Conservation (phyloP, 495 filamentous ascomycete species). For the Daldinia childiae region DNA sequence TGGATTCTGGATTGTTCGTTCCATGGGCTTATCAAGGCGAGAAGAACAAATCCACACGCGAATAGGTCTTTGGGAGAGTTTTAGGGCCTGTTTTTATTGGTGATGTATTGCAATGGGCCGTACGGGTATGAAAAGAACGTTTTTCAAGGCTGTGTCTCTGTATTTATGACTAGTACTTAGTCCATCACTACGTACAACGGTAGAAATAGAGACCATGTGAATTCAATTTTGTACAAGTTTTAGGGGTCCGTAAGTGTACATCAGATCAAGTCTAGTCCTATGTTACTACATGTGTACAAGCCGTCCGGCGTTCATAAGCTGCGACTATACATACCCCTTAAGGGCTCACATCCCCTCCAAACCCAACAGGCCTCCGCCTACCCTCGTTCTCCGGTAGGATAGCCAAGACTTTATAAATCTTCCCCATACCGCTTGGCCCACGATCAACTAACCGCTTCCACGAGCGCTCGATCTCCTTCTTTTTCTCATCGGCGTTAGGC, state of each 20-base stretch:
- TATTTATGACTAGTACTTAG: background rate
- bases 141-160: background rate
- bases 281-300: slow-evolving; percentile 1
- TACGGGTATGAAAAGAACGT: slow-evolving; percentile 17
- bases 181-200: background rate
- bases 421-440: slow-evolving; percentile 85
- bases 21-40: background rate
- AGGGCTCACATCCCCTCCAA: slow-evolving; percentile 76
- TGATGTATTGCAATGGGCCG: slow-evolving; percentile 15
- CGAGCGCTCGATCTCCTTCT: slow-evolving; percentile 70
- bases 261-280: background rate
- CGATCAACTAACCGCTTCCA: slow-evolving; percentile 84
- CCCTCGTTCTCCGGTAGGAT: slow-evolving; percentile 85
- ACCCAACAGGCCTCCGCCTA: slow-evolving; percentile 81
- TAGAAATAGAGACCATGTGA: background rate
- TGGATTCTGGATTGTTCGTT: slow-evolving; percentile 33
- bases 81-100: slow-evolving; percentile 8
- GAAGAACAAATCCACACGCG: slow-evolving; percentile 9
- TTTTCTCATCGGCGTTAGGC: slow-evolving; percentile 57
- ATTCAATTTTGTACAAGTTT: slow-evolving; percentile 8
- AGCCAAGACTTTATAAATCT: slow-evolving; percentile 90
- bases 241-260: background rate
- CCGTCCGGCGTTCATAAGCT: background rate
- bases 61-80: slow-evolving; percentile 21
- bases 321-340: too few species aligned